Evolutionary conservation across 306 rosid genomes (phyloP).

Genomic region (Medicago lupulina): DNA sequence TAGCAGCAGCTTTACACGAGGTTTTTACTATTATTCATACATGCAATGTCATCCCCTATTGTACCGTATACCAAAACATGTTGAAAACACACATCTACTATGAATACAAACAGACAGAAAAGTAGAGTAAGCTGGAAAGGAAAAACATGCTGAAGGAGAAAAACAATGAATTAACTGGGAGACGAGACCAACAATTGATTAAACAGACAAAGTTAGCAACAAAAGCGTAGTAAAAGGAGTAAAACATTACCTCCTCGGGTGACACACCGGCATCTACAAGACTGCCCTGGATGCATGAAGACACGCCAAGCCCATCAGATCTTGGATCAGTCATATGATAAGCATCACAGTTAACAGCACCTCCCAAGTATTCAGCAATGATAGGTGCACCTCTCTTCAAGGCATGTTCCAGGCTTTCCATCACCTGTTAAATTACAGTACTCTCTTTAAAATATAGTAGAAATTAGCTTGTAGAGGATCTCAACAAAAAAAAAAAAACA

Average conservation of each 20-base stretch:
- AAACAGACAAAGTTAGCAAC: not conserved
- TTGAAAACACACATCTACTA: constrained; percentile 1
- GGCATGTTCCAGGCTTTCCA: constrained; percentile 99
- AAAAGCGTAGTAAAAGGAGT: constrained; percentile 5
- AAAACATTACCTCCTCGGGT: constrained; percentile 82
- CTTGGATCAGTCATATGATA: constrained; percentile 99
- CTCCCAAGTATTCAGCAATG: constrained; percentile 96
- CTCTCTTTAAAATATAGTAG: constrained; percentile 8
- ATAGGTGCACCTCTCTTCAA: constrained; percentile 95
- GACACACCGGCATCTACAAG: constrained; percentile 99
- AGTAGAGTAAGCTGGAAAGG: not conserved
- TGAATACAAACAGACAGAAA: constrained; percentile 22
- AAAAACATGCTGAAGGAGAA: constrained; percentile 2
- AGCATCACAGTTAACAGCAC: constrained; percentile 98
- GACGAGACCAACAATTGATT: constrained; percentile 2
- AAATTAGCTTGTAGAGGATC: constrained; percentile 1
- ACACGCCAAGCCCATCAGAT: constrained; percentile 97
- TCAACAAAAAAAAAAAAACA: not conserved
- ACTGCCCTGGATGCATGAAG: constrained; percentile 88
- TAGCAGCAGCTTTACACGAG: not conserved
- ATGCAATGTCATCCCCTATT: constrained; percentile 17
- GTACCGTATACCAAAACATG: not conserved
- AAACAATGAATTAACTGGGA: not conserved
- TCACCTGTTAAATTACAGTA: constrained; percentile 55
- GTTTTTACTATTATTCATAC: not conserved